Conservation (phyloP, 768 basidiomycete genomes). For the Thelephora ganbajun region DNA sequence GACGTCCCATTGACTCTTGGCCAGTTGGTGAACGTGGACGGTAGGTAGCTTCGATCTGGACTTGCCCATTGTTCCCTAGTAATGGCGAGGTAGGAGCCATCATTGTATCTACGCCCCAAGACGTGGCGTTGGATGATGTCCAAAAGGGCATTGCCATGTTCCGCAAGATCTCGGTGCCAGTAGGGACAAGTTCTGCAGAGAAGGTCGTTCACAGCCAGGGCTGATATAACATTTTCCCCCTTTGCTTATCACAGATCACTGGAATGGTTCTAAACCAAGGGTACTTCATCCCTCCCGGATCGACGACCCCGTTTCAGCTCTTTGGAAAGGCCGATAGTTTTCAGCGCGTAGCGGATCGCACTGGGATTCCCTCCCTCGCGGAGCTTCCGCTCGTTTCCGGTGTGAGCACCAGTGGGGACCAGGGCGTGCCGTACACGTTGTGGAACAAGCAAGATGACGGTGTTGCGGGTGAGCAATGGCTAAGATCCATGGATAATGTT, state of each 20-base stretch:
- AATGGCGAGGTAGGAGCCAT: constrained; percentile 50
- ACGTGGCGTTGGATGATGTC: constrained; percentile 84
- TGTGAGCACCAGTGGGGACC: constrained; percentile 62
- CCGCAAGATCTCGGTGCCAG: constrained; percentile 76
- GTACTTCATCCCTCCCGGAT: constrained; percentile 67
- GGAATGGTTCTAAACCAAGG: constrained; percentile 86
- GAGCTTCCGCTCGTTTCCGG: constrained; percentile 70
- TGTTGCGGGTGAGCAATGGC: constrained; percentile 19
- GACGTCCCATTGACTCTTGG: constrained; percentile 90
- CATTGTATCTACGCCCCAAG: constrained; percentile 92
- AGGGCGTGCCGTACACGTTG: constrained; percentile 41
- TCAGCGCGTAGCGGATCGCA: constrained; percentile 36
- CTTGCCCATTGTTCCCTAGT: not conserved
- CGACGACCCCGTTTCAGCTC: constrained; percentile 44
- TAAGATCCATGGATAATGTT: constrained; percentile 9
- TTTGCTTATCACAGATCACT: constrained; percentile 42
- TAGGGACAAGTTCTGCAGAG: constrained; percentile 20
- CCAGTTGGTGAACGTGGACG: constrained; percentile 74
- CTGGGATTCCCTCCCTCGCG: constrained; percentile 55
- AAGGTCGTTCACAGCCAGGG: not conserved
- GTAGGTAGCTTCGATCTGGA: constrained; percentile 28
- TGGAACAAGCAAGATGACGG: constrained; percentile 10
- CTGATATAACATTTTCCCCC: not conserved
- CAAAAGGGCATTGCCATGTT: constrained; percentile 91
- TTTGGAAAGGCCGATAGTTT: constrained; percentile 64